Evolutionary conservation across 2,329 filamentous ascomycete species (phyloP).

Genomic region (Drechslerella dactyloides): DNA sequence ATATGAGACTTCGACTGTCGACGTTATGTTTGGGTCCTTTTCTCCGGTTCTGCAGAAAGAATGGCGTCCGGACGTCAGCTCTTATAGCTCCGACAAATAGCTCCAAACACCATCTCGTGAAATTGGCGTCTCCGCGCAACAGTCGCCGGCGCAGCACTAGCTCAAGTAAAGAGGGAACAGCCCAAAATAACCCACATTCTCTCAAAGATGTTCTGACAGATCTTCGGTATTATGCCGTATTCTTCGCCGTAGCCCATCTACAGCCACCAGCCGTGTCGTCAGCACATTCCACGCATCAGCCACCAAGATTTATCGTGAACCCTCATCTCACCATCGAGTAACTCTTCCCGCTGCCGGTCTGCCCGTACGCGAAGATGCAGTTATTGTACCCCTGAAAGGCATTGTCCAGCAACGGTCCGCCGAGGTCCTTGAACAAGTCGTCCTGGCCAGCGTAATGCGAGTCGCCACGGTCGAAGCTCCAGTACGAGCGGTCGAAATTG

Average conservation of each 20-base stretch:
- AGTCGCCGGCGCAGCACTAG: neutral
- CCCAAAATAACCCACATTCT: slow-evolving; percentile 66
- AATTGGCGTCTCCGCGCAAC: neutral
- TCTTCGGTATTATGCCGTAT: slow-evolving; percentile 91
- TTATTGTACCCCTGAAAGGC: slow-evolving; percentile 99
- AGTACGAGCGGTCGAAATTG: slow-evolving; percentile 96
- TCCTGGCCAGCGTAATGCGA: slow-evolving; percentile 84
- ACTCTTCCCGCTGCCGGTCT: slow-evolving; percentile 96
- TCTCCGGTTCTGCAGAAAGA: slow-evolving; percentile 63
- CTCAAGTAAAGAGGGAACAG: neutral
- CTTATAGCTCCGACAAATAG: neutral
- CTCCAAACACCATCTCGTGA: neutral
- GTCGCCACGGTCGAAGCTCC: slow-evolving; percentile 89
- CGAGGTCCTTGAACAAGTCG: slow-evolving; percentile 84
- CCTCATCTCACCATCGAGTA: slow-evolving; percentile 73
- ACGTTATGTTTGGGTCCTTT: slow-evolving; percentile 76
- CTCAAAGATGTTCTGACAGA: slow-evolving; percentile 97
- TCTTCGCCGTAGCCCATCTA: slow-evolving; percentile 97
- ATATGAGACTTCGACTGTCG: slow-evolving; percentile 97
- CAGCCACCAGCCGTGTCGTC: neutral
- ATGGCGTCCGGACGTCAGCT: slow-evolving; percentile 10
- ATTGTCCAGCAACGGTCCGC: slow-evolving; percentile 90
- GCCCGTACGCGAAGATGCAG: slow-evolving; percentile 98
- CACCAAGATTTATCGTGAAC: neutral
- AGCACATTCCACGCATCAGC: slow-evolving; percentile 20